Percentiles rank a stretch among this genome's conserved stretches.
phyloP scores from a whole-genome alignment of 352 stramenopile species.

The Phytophthora chlamydospora region DNA sequence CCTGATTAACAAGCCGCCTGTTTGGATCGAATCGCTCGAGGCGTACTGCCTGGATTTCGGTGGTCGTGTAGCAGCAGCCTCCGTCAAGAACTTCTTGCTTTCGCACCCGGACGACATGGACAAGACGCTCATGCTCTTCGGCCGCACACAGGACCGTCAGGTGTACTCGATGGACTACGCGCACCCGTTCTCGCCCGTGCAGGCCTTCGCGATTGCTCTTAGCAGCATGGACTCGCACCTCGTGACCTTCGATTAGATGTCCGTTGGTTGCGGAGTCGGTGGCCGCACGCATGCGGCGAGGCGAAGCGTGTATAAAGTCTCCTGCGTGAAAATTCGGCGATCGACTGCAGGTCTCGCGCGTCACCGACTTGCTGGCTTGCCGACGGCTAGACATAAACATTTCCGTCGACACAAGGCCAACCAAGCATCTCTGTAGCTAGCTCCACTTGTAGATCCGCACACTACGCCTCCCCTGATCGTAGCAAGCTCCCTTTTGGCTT shows the following conservation, averaged over 20 bases:
- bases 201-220: slow-evolving; percentile 87
- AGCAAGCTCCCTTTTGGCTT: slow-evolving; percentile 45
- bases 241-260: slow-evolving; percentile 81
- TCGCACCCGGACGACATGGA: slow-evolving; percentile 86
- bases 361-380: slow-evolving; percentile 20
- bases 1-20: slow-evolving; percentile 87
- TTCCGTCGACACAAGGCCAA: slow-evolving; percentile 7
- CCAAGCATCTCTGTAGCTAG: slow-evolving; percentile 32
- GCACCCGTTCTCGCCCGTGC: slow-evolving; percentile 83
- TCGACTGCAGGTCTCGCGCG: slow-evolving; percentile 26
- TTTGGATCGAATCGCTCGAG: slow-evolving; percentile 89
- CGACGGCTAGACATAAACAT: neutral
- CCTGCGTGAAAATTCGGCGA: slow-evolving; percentile 29
- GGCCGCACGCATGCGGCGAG: slow-evolving; percentile 23
- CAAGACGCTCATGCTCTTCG: slow-evolving; percentile 89
- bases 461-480: slow-evolving; percentile 37
- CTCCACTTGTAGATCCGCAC: slow-evolving; percentile 34
- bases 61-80: slow-evolving; percentile 71
- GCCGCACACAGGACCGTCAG: slow-evolving; percentile 83
- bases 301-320: slow-evolving; percentile 46
- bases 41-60: slow-evolving; percentile 88
- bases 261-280: slow-evolving; percentile 16
- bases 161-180: slow-evolving; percentile 91
- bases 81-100: slow-evolving; percentile 91
- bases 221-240: slow-evolving; percentile 90